Conservation (phyloP, 495 filamentous ascomycete species). For the Penicillium samsonianum region DNA sequence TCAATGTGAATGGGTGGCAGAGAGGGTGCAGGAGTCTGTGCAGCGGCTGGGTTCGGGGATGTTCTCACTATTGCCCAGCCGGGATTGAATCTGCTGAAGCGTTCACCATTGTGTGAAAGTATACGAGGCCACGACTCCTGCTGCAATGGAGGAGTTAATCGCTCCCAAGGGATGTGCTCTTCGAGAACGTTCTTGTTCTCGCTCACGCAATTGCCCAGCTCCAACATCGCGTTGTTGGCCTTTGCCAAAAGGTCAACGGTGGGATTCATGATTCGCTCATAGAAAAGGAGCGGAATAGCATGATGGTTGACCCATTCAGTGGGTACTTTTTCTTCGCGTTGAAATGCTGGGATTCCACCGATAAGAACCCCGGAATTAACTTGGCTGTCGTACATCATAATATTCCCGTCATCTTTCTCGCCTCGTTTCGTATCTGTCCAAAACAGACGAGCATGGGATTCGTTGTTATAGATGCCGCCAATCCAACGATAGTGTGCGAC, state of each 20-base stretch:
- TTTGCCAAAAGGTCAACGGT: constrained; percentile 14
- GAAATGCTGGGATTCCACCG: constrained; percentile 21
- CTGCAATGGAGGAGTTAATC: not conserved
- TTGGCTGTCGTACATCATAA: constrained; percentile 36
- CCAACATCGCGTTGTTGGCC: constrained; percentile 11
- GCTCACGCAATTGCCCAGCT: constrained; percentile 11
- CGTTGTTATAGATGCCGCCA: constrained; percentile 39
- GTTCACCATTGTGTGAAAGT: constrained; percentile 9
- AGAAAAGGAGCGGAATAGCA: constrained; percentile 34
- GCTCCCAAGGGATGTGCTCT: constrained; percentile 3
- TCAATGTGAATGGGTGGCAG: not conserved
- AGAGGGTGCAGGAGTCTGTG: not conserved
- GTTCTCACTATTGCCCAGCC: not conserved
- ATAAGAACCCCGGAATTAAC: constrained; percentile 27
- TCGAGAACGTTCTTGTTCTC: not conserved
- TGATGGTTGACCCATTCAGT: constrained; percentile 22
- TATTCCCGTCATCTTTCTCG: constrained; percentile 17
- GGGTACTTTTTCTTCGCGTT: constrained; percentile 27
- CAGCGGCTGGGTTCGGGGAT: not conserved
- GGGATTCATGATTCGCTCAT: constrained; percentile 40
- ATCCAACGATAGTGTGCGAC: constrained; percentile 43
- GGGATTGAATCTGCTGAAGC: constrained; percentile 9
- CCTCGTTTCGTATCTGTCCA: constrained; percentile 38
- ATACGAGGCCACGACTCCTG: constrained; percentile 8
- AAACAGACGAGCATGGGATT: constrained; percentile 32